Percentiles rank a stretch among this genome's conserved stretches.
phyloP scores from a whole-genome alignment of 805 yeast genomes.

The Candida endomychidarum region DNA sequence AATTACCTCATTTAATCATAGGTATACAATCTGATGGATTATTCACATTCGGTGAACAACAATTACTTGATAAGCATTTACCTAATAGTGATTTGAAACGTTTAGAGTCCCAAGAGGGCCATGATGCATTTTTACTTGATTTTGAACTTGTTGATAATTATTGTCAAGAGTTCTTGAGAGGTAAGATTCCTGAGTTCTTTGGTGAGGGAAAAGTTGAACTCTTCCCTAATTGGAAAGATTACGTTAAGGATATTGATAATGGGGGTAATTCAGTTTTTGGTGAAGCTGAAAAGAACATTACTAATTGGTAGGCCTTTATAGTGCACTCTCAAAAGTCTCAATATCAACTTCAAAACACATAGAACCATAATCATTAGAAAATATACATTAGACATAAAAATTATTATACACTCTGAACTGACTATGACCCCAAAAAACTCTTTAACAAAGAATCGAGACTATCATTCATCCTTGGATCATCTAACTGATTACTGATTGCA shows the following conservation, averaged over 20 bases:
- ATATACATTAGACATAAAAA: not conserved
- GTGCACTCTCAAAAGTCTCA: too few relatives aligned
- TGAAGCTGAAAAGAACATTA: conserved; percentile 85
- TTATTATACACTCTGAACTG: not conserved
- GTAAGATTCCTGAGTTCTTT: conserved; percentile 60
- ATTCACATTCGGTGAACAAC: conserved; percentile 90
- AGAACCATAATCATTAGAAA: conserved; percentile 2
- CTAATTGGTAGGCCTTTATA: conserved; percentile 89
- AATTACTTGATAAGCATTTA: conserved; percentile 70
- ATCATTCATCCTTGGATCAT: not conserved
- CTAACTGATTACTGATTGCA: too few relatives aligned
- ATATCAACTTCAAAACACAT: too few relatives aligned
- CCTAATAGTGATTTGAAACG: conserved; percentile 68
- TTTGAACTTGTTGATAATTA: conserved; percentile 76
- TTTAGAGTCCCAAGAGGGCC: conserved; percentile 92
- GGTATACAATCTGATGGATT: conserved; percentile 93
- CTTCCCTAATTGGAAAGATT: conserved; percentile 41
- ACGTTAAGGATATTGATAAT: conserved; percentile 36
- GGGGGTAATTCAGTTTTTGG: conserved; percentile 76
- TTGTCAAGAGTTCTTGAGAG: conserved; percentile 63
- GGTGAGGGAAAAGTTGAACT: conserved; percentile 45
- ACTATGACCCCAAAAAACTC: conserved; percentile 6
- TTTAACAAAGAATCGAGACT: conserved; percentile 4
- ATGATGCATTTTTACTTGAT: conserved; percentile 92
- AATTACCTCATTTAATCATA: conserved; percentile 77